Percentiles rank a stretch among this genome's conserved stretches.
These are phyloP conservation scores for Apiospora saccharicola DNA, from an alignment of 2,329 filamentous ascomycete genomes.

Conservation along the genomic window DNA sequence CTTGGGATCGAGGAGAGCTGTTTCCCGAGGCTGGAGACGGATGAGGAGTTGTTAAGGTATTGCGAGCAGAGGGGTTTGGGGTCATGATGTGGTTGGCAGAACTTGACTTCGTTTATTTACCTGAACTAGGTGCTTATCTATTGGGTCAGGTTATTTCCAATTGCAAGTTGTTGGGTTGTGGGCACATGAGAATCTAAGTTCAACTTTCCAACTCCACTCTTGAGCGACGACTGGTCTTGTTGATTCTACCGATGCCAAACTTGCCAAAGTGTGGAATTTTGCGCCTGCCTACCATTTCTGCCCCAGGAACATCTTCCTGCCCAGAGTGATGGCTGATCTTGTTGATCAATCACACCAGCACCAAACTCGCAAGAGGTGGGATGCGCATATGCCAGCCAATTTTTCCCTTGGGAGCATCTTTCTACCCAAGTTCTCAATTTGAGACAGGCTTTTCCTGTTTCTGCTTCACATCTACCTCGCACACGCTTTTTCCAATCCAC, in stretches of 20 bases:
- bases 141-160: too few relatives aligned
- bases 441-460: background rate
- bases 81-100: background rate
- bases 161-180: background rate
- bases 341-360: too few relatives aligned
- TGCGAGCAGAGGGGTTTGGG: conserved; percentile 23
- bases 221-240: background rate
- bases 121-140: background rate
- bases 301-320: background rate
- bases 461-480: background rate
- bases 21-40: conserved; percentile 10
- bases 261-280: background rate
- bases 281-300: background rate
- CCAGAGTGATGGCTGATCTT: too few relatives aligned
- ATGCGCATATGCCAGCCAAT: background rate
- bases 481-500: background rate
- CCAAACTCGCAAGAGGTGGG: too few relatives aligned
- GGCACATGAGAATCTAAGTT: background rate
- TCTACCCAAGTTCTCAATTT: background rate
- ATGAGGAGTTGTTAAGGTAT: conserved; percentile 19
- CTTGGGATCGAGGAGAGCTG: conserved; percentile 22
- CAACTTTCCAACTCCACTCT: background rate
- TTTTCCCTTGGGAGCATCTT: background rate
- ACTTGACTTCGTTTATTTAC: background rate
- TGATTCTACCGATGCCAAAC: too few relatives aligned